Evolutionary conservation across 306 rosid genomes (phyloP), one percentile per base, ranked within the genome.

Genomic region (Vicia faba): DNA sequence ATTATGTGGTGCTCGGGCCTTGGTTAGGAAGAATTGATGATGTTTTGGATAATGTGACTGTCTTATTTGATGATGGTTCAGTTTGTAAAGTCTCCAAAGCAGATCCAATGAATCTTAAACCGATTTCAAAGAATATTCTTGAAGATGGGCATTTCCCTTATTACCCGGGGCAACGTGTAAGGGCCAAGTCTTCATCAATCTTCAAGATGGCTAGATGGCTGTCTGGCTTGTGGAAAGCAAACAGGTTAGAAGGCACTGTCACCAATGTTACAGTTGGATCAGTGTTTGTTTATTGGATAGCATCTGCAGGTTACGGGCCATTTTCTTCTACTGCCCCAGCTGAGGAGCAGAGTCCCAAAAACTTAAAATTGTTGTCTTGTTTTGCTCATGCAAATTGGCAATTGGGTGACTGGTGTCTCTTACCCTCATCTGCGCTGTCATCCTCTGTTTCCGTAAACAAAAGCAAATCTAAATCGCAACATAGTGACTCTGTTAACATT

Each of bases 331-430:
- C 86, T 50, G 45, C 97, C 73, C 99, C 99, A 1, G 92, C 95
- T 8, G 96, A 90, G 83, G 99, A 90, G 80, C 99, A 95, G 82
- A 84, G 72, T 74, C 96, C 99, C 11, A 90, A 84, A 85, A 85
- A 90, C 83, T 84, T 95, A 64, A 95, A 85, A 75, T 68, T 90
- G 72, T 53, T 95, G 79, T 88, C 96, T 72, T 90, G 96, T 81
- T 95, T 90, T 81, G 78, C 93, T 41, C 96, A 90, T 84, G 90
- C 96, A 55, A 90, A 84, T 83, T 95, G 99, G 99, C 95, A 88
- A 81, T 80, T 95, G 86, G 96, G 95, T 49, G 97, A 95, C 83
- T 88, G 99, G 99, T 95, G 99, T 85, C 97, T 95, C 40, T 76
- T 88, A 33, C 88, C 88, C 40, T 64, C 86, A 14, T 75, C 79